Evolutionary conservation across 176 grass and related monocot genomes (phyloP).

Genomic region (Carex myosuroides): DNA sequence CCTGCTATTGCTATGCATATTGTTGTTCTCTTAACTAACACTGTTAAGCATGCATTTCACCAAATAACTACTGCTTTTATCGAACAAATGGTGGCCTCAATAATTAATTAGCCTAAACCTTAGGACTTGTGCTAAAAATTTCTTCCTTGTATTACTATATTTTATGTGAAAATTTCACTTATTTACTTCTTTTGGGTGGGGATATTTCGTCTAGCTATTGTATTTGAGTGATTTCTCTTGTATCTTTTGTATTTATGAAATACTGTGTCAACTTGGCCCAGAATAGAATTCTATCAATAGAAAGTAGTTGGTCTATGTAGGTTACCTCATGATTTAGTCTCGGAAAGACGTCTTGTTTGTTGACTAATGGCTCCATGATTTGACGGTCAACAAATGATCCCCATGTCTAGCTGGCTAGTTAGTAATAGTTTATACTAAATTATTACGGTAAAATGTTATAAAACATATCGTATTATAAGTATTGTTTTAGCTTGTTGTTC

Average conservation of each 20-base stretch:
- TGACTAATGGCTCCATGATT: not conserved
- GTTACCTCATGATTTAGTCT: not conserved
- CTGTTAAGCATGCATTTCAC: not conserved
- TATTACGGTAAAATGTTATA: not conserved
- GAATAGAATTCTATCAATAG: not conserved
- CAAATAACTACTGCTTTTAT: not conserved
- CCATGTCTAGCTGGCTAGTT: not conserved
- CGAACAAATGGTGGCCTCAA: not conserved
- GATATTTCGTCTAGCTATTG: not conserved
- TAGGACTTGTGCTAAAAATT: not conserved
- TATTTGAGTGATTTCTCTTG: not conserved
- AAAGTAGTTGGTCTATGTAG: not conserved
- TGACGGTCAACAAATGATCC: not conserved
- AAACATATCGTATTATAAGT: not conserved
- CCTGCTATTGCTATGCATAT: not conserved
- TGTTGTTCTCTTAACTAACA: not conserved
- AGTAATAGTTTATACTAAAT: not conserved
- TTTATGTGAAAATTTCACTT: slow-evolving; percentile 10
- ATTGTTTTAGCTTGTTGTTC: not conserved
- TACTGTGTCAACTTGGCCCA: not conserved
- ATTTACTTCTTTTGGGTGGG: slow-evolving; percentile 3
- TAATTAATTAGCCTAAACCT: slow-evolving; percentile 2
- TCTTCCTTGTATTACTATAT: slow-evolving; percentile 1
- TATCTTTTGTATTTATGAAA: slow-evolving; percentile 5
- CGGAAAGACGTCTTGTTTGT: not conserved